phyloP scores from a whole-genome alignment of 148 eudicot genomes.

The Nepenthes mirabilis region DNA sequence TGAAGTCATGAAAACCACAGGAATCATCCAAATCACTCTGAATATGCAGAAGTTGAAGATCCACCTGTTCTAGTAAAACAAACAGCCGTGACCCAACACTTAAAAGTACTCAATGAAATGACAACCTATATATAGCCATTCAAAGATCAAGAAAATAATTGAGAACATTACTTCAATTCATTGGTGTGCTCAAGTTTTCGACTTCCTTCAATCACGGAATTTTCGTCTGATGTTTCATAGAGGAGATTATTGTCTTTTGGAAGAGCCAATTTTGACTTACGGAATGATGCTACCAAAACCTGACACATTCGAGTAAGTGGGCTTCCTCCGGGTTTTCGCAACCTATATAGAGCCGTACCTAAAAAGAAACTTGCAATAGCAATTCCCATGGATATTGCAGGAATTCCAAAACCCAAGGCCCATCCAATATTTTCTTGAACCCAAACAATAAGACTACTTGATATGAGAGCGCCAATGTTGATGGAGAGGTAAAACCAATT shows the following conservation, averaged over 20 bases:
- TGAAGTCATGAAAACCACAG: no score
- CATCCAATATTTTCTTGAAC: constrained; percentile 71
- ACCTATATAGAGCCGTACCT: constrained; percentile 25
- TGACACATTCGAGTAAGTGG: constrained; percentile 72
- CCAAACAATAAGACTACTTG: constrained; percentile 68
- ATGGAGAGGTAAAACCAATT: constrained; percentile 75
- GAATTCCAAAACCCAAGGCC: constrained; percentile 84
- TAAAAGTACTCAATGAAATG: no score
- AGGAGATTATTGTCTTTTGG: constrained; percentile 23
- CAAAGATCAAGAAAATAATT: constrained; percentile 44
- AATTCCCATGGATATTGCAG: constrained; percentile 66
- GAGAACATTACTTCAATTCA: constrained; percentile 48
- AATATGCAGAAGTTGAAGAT: no score
- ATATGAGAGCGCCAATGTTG: constrained; percentile 68
- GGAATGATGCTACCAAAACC: constrained; percentile 60
- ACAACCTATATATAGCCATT: constrained; percentile 39
- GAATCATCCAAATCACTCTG: no score
- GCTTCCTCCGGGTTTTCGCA: constrained; percentile 72
- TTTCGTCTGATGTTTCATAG: constrained; percentile 30
- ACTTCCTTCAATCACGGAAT: constrained; percentile 22
- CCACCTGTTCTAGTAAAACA: no score
- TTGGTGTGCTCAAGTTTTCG: constrained; percentile 62
- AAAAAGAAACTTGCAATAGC: constrained; percentile 9
- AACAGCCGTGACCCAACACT: no score
- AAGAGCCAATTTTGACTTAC: constrained; percentile 38